Base-by-base conservation (phyloP, 805 yeast genomes). In the Zygotorulaspora danielsina region DNA sequence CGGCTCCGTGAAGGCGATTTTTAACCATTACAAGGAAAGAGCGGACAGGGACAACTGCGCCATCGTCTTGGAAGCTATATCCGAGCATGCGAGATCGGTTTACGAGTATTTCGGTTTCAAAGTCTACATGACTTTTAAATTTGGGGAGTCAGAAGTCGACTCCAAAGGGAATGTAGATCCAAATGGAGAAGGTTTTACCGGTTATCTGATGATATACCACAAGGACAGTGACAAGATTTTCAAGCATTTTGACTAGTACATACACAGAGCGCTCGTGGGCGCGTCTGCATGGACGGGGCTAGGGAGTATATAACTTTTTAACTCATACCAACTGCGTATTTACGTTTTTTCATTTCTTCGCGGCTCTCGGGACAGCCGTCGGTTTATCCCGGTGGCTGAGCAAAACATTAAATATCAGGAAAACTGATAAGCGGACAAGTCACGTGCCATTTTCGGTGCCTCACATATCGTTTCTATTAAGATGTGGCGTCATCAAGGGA, bases 41-140 rank as follows among this genome's bases (percentile, higher is more conserved):
- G 65, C 67, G 2, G 65, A 63, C 32, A 36, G 37, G 6, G 58
- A 51, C 16, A 49, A 53, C 20, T 46, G 51, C 31, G 65, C 67
- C 6, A 45, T 62, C 19, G 59, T 59, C n/a, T 43, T 63, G 22
- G 67, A 63, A 38, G 63, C 64, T 10, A 63, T 63, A 27, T 44
- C 49, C 21, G 62, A 57, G 19, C 54, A 54, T 31, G 64, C 66
- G 12, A 61, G 43, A 29, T 40, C 49, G 8, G 64, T 63, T 16
- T 63, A 63, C 32, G 65, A 61, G 44, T 59, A 61, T 31, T 61
- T 59, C 35, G 67, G 66, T 5, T 63, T 61, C 44, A 50, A 51
- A 29, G 55, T 50, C 18, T 54, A 56, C 21, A 36, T 47, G 33
- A 49, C 54, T 4, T 56, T 61, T 38, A 36, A 39, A n/a, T 61